Conservation (phyloP, 164 flowering plant species). For the Buxus sempervirens region DNA sequence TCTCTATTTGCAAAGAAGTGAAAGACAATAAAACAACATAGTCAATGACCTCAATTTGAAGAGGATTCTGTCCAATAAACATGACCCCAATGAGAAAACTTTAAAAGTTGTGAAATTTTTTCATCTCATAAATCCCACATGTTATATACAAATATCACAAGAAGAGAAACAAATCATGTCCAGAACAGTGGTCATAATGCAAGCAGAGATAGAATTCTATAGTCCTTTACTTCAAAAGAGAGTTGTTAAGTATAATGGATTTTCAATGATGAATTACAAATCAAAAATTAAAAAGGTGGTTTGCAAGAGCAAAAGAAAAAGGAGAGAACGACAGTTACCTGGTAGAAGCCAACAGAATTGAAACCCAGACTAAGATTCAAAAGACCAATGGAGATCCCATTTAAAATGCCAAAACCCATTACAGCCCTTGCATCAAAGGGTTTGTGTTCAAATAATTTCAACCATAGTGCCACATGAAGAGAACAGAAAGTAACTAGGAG, state of each 20-base stretch:
- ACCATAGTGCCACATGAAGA: constrained; percentile 83
- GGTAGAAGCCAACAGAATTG: constrained; percentile 96
- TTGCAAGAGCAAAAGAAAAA: neutral
- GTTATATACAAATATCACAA: neutral
- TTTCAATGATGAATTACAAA: neutral
- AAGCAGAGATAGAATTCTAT: neutral
- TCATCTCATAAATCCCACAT: neutral
- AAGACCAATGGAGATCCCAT: constrained; percentile 91
- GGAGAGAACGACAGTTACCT: constrained; percentile 38
- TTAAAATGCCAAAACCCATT: constrained; percentile 88
- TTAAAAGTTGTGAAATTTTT: too few species aligned
- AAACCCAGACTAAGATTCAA: constrained; percentile 91
- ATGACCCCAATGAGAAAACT: too few species aligned
- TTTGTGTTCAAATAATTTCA: constrained; percentile 91
- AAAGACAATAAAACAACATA: neutral
- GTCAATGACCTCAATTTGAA: neutral
- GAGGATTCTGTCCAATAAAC: neutral
- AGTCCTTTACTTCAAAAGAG: neutral
- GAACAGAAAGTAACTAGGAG: constrained; percentile 91
- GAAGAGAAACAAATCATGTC: neutral
- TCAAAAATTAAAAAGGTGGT: neutral
- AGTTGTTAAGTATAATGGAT: neutral
- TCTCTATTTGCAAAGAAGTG: neutral
- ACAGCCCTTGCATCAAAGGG: constrained; percentile 80
- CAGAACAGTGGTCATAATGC: neutral